Evolutionary conservation across 2,329 filamentous ascomycete genomes (phyloP), one percentile per base, ranked within the genome.

Genomic region (Fusarium sp.): DNA sequence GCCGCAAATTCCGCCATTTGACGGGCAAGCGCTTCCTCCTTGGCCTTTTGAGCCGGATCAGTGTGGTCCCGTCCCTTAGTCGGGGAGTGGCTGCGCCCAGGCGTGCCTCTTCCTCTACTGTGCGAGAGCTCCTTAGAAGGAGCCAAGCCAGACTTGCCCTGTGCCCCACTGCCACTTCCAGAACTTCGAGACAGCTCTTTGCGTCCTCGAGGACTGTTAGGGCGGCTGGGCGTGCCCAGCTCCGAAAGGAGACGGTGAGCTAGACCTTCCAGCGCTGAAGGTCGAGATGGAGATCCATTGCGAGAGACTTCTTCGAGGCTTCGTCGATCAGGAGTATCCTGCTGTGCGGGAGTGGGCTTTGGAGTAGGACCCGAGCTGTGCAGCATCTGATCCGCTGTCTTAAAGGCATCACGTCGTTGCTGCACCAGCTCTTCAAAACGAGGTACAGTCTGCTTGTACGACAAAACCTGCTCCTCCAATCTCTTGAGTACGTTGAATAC

Each of bases 401-500:
- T 88, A 76, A 92, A 93, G 1, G 89, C 90, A 70, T 91, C 88
- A 6, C 90, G 89, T 14, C 87, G 90, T 81, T 88, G 91, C 82
- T 88, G 91, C 5, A 95, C 84, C 3, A 95, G 86, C 40, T 93
- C 90, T 61, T 94, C 91, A 78, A 95, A 95, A 40, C 93, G 89
- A 0, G 92, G 90, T 8, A 95, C 88, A 7, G 89, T 88, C 56
- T 85, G 84, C 62, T 90, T 89, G 84, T 92, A 94, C 1, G 84
- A 84, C 16, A 85, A 82, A 14, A 93, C 87, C 78, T 94, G 90
- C 27, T 90, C 87, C 13, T 90, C 87, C 1, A 95, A 86, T 8
- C 81, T 83, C 72, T 90, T 88, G 1, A 95, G 81, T 24, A 91
- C 84, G 2, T 82, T 81, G 16, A 93, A 85, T 5, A 94, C 84